phyloP scores from a whole-genome alignment of 768 basidiomycete species.

The Mycena kentingensis region DNA sequence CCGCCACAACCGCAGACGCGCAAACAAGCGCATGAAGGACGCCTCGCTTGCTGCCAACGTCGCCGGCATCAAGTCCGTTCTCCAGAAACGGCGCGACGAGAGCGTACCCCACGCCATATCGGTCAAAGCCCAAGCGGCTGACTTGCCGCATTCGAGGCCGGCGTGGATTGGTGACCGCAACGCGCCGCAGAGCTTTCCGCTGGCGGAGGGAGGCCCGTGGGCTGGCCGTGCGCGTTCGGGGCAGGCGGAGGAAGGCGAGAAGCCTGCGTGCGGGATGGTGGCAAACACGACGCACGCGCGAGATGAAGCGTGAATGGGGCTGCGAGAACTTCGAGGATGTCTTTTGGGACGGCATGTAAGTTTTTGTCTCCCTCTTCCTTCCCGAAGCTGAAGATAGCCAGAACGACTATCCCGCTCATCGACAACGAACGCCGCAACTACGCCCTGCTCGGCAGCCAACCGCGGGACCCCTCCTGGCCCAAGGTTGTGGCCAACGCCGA shows the following conservation, averaged over 20 bases:
- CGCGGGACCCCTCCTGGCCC: not conserved
- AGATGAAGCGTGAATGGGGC: not conserved
- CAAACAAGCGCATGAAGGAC: too few relatives aligned
- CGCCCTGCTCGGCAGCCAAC: conserved; percentile 7
- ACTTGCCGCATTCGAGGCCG: conserved; percentile 7
- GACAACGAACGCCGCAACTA: conserved; percentile 1
- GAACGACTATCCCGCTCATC: conserved; percentile 8
- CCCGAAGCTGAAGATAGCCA: not conserved
- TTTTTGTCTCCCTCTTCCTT: not conserved
- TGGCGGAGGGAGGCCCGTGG: not conserved
- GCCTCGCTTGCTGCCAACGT: too few relatives aligned
- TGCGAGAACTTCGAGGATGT: conserved; percentile 2
- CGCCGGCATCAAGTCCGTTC: not conserved
- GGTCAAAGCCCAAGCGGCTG: not conserved
- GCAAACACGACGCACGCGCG: not conserved
- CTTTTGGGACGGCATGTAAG: conserved; percentile 7
- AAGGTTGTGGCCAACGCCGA: not conserved
- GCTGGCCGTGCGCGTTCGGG: not conserved
- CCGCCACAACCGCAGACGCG: too few relatives aligned
- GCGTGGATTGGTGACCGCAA: conserved; percentile 9
- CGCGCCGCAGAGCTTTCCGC: not conserved
- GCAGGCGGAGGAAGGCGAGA: too few relatives aligned
- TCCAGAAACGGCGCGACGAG: not conserved
- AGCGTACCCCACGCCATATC: not conserved
- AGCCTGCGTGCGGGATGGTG: not conserved